Base-by-base conservation (phyloP, 192 early-diverging fungal genomes). In the Phycomyces nitens region DNA sequence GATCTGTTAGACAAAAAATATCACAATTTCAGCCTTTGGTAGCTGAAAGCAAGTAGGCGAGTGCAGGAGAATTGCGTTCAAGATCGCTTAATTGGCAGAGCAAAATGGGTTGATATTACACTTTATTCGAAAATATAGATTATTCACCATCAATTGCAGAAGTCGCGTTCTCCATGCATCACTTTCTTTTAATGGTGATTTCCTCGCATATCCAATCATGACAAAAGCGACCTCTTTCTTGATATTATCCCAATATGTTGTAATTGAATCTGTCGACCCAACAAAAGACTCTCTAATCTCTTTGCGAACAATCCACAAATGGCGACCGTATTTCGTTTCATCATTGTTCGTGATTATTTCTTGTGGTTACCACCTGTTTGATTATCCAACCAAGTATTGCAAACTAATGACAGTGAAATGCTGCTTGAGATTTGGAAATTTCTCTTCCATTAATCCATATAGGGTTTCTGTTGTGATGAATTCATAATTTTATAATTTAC, bases 111-210 rank as follows among this genome's bases (percentile, higher is more conserved):
- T 54, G 3, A 54, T 20, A 54, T 26, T 3, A 54, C 20, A 54
- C 21, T 54, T 54, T 6, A 22, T 29, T 21, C 53, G 53, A 29
- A 22, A 54, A 29, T 54, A 22, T 20, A 54, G 22, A 23, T 54
- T 54, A 54, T 54, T 20, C 2, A 54, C 21, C 53, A 54, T 54
- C 1, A 54, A 20, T 54, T 54, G 53, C 11, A 54, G 53, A 14
- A 54, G 16, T 12, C 53, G 53, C 10, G 53, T 54, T n/a, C 53
- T n/a, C 12, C 8, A 54, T 14, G 21, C 14, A 12, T 29, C 21
- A 21, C 9, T 53, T 29, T 54, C 53, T 12, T 54, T 54, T 2
- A 20, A 2, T 29, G 23, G 16, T 5, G 53, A 54, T 29, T 54
- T 54, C 14, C 53, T n/a, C 1, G 53, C 53, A 54, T 54, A 54